Evolutionary conservation across 2,329 filamentous ascomycete genomes (phyloP), one percentile per base, ranked within the genome.

Genomic region (Chaetomium sp.): DNA sequence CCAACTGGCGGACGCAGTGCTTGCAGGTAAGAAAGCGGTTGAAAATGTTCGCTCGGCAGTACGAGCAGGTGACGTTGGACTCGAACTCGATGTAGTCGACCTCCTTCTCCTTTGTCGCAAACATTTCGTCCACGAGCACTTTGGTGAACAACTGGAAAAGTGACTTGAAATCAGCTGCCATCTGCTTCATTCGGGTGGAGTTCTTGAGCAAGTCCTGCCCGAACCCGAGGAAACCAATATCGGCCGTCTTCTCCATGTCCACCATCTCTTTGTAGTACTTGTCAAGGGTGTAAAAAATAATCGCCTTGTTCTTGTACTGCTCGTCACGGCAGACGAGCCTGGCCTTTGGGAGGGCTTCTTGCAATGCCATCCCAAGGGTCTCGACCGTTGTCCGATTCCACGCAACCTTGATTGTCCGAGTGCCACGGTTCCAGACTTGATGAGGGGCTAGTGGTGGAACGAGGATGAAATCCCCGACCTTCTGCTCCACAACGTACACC

Each of bases 261-360:
- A 70, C 68, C 12, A 89, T 79, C 49, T 82, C 76, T n/a, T 76
- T 74, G 59, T 79, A 76, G 68, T 97, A 97, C 65, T 91, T 94
- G 9, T 86, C 75, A 3, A 97, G 77, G 0, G 91, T 89, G 68
- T 86, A 96, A 70, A 91, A 96, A 45, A 96, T 79, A 56, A 97
- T 96, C 5, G 91, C 89, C 69, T 97, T 97, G 74, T 95, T 96
- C 70, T 97, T 97, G 76, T 99, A 99, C 70, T 97, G 92, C 69
- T 99, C 94, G 63, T 99, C 94, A 40, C 94, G 87, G 68, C 94
- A 97, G 2, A 97, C 92, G 63, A 96, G 82, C 10, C 91, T 83
- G 8, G 91, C 89, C 64, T 91, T 90, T 0, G 91, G 91, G 2
- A 99, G 77, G 0, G 92, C 91, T 73, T 97, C 94, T 57, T 85